Base-by-base conservation (phyloP, 2,329 filamentous ascomycete genomes). In the Scedosporium aurantiacum region DNA sequence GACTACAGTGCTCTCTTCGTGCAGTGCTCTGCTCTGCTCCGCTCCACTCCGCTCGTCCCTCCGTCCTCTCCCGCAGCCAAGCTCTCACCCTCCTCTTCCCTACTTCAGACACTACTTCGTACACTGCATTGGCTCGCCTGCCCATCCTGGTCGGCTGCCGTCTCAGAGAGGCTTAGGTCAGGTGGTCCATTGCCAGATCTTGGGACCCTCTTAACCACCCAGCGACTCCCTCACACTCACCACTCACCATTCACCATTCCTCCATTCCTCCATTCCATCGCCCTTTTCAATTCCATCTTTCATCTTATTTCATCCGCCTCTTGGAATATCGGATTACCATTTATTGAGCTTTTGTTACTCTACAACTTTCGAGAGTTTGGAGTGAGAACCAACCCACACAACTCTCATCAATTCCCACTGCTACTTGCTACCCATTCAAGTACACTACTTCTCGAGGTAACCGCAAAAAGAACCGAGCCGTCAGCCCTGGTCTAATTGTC, bases 41-140 rank as follows among this genome's bases (percentile, higher is more conserved):
- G 18, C 50, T 23, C 50, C 18, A 25, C 63, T 72, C 63, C 70
- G 68, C 32, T 10, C 32, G 8, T 37, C 32, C 2, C 32, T 37
- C 32, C 32, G 32, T 37, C 32, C 32, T 37, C 32, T 37, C 32
- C 32, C 32, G 32, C 32, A 37, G 3, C 32, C 32, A 37, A 37
- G 10, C 32, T 37, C 32, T 37, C 6, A 10, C 23, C 50, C 18
- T 27, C 23, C 12, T 23, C 4, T 12, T 54, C 23, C 23, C 23
- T 54, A 14, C n/a, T n/a, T n/a, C n/a, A n/a, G n/a, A n/a, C n/a
- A n/a, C n/a, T n/a, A n/a, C n/a, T n/a, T n/a, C n/a, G n/a, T n/a
- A n/a, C 50, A 7, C 21, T 54, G 50, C 23, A 54, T 23, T 54
- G 50, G 50, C 23, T 54, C 50, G 50, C 23, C 50, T 54, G 50